Percentiles rank a stretch among this genome's conserved stretches.
Evolutionary conservation across 2,329 filamentous ascomycete species (phyloP).

Genomic region (Helotiales sp.): DNA sequence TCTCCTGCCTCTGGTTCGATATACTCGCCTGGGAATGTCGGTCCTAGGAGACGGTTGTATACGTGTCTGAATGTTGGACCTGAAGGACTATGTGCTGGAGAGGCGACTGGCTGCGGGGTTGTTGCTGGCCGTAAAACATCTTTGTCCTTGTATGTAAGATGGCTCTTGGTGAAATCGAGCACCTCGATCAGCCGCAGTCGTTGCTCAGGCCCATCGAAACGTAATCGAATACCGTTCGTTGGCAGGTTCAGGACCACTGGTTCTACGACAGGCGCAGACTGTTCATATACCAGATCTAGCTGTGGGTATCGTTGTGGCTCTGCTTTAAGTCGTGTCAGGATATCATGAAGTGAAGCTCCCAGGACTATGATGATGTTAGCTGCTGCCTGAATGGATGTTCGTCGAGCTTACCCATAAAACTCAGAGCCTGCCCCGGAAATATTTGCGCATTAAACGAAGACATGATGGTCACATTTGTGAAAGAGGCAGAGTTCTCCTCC

Average conservation of each 20-base stretch:
- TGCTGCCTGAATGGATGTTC: background rate
- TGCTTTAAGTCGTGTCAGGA: slow-evolving; percentile 83
- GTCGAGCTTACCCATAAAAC: slow-evolving; percentile 37
- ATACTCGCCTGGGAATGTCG: slow-evolving; percentile 93
- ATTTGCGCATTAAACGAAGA: slow-evolving; percentile 61
- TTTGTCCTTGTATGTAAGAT: slow-evolving; percentile 77
- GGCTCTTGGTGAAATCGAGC: slow-evolving; percentile 82
- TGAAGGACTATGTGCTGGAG: slow-evolving; percentile 34
- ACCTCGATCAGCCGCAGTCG: slow-evolving; percentile 89
- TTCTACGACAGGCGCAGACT: slow-evolving; percentile 69
- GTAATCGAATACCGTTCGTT: slow-evolving; percentile 82
- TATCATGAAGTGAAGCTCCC: slow-evolving; percentile 87
- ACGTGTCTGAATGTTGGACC: slow-evolving; percentile 86
- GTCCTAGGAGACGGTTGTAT: slow-evolving; percentile 90
- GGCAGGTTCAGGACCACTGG: slow-evolving; percentile 77
- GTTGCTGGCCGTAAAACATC: slow-evolving; percentile 70
- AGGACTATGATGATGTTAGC: slow-evolving; percentile 58
- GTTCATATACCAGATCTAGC: slow-evolving; percentile 80
- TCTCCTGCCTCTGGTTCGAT: slow-evolving; percentile 60
- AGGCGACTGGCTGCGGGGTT: slow-evolving; percentile 33
- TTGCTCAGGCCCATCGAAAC: slow-evolving; percentile 93
- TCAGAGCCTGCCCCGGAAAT: slow-evolving; percentile 62
- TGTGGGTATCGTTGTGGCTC: slow-evolving; percentile 81
- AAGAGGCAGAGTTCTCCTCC: slow-evolving; percentile 4
- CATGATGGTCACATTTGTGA: slow-evolving; percentile 32